Evolutionary conservation across 2,329 filamentous ascomycete species (phyloP), one percentile per base, ranked within the genome.

Genomic region (Aspergillus fructus): DNA sequence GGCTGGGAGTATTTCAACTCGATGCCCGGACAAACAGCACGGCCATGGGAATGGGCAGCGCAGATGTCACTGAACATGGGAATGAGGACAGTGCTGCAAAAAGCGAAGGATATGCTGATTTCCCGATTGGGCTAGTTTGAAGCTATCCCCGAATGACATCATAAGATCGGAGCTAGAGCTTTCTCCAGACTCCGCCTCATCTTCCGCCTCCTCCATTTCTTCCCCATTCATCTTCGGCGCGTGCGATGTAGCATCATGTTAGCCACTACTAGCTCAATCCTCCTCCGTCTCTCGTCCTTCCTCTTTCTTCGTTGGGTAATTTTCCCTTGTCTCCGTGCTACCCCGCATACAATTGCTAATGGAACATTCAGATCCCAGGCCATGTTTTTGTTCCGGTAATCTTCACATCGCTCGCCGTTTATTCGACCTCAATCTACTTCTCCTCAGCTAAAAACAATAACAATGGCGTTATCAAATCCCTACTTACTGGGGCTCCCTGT

Each of bases 1-100:
- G 91, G 91, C 2, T 97, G 93, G 93, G 93, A 97, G 76, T 96
- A 94, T 71, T 96, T 93, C 77, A 96, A 96, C 77, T 85, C 88
- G 55, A 72, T 86, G 57, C 89, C 90, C 0, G 88, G 87, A 1
- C 87, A 84, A 23, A 70, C 69, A 2, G 77, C 78, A 12, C 76
- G 80, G 55, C 89, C 90, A 0, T 93, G 89, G 88, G 81, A 89
- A 63, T 96, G 92, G 92, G 90, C 89, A 0, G 81, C 80, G 47
- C 81, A 82, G 56, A 87, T 94, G 80, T 85, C 86, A 0, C 55
- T 79, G 53, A 76, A 68, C 50, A 74, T 79, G 73, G 73, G 73
- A 0, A 75, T 79, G 74, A 77, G 70, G 53, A 70, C 70, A 43
- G 41, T 78, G 21, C 63, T 75, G 34, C 62, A 66, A 51, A 68